Base-by-base conservation (phyloP, 2,329 filamentous ascomycete species). In the Fusarium tricinctum region DNA sequence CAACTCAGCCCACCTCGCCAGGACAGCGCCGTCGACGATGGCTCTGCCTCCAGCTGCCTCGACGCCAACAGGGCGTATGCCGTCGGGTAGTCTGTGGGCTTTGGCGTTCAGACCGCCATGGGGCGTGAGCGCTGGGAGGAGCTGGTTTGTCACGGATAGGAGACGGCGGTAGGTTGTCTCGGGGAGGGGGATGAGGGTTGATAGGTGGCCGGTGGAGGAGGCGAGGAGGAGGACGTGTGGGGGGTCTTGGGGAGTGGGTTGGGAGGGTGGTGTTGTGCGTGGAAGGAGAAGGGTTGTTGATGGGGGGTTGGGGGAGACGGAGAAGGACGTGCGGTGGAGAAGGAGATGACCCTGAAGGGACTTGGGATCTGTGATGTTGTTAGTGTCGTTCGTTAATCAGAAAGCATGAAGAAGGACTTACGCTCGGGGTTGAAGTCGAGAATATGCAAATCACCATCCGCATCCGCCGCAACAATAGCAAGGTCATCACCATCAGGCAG, bases 361-460 rank as follows among this genome's bases (percentile, higher is more conserved):
- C 82, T 97, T 97, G 17, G 95, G 95, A 76, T 98, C 94, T 97
- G 71, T 56, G 3, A 4, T 39, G 2, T 39, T 44, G 71, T 80
- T 69, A 79, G 74, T 47, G 47, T 35, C 5, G 23, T 12, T 35
- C 5, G 23, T 12, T 30, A 6, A 20, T 23, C 8, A 15, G 8
- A 12, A 19, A 4, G 9, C 9, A 9, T 19, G 48, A 8, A 28
- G 44, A 39, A 15, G 44, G 14, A 86, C 91, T 80, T 84, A 96
- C 93, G 92, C 76, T 98, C 95, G 1, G 96, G 96, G 74, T 98
- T 94, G 74, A 96, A 99, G 79, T 98, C 93, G 68, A 98, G 81
- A 46, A 97, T 86, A 76, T 97, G 93, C 40, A 99, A 80, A 72
- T 96, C 93, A 66, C 92, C 92, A 72, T 97, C 91, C 35, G 91